Evolutionary conservation across 306 rosid species (phyloP), one percentile per base, ranked within the genome.

Genomic region (Pyrus communis): DNA sequence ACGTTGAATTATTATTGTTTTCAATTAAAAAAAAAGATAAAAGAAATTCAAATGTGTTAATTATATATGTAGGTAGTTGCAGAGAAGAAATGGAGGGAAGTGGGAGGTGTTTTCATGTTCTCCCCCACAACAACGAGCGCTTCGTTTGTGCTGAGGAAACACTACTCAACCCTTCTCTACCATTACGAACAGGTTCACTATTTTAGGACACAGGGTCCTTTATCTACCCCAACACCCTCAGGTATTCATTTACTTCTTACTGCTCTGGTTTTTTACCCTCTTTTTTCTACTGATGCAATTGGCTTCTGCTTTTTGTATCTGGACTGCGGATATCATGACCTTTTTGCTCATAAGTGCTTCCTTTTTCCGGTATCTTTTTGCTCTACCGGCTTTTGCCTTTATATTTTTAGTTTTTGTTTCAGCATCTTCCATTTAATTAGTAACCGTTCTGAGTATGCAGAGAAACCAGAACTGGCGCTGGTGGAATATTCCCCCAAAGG

Each of bases 41-140:
- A 77, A 40, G 60, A 42, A 4, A 4, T 7, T 28, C 19, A 1
- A 28, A 14, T 63, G 21, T 62, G 30, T 17, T 4, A 5, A 35
- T n/a, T 12, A 38, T 35, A 57, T 57, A 19, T 33, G 43, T 62
- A 92, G 98, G 97, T 96, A n/a, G 97, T 96, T 62, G 96, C 82
- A 30, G 99, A 96, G 82, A 95, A 96, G 86, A 96, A 92, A 80
- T 96, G 99, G 99, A 96, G 99, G 88, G 98, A 96, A 91, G 97
- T 92, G 67, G 96, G 98, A n/a, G 80, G 72, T 67, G 77, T 88
- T 1, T 96, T 96, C 81, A 92, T 69, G 81, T 96, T 96, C 82
- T 88, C 97, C 55, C 86, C 99, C 4, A 91, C 98, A 0, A 92
- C 98, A 23, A 92, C 98, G 3, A 96, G 99, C 63, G 98, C 99